A percentile compares a stretch with the other conserved stretches of the same genome.
phyloP scores from a whole-genome alignment of 768 basidiomycete genomes.

The Phallus indusiatus region DNA sequence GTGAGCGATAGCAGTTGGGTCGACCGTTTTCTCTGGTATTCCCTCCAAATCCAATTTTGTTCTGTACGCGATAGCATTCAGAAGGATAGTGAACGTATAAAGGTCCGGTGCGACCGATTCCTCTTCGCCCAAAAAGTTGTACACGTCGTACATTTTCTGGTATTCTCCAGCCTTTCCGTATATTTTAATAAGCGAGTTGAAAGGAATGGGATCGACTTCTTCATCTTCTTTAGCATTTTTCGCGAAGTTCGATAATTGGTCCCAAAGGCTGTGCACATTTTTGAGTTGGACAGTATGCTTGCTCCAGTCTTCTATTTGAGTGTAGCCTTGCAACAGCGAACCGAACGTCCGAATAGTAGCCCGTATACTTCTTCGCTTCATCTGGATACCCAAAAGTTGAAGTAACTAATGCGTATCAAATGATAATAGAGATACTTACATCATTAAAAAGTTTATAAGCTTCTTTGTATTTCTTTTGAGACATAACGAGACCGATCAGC shows the following conservation, averaged over 20 bases:
- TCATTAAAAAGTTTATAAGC: slow-evolving; percentile 61
- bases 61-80: slow-evolving; percentile 36
- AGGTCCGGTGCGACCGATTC: slow-evolving; percentile 55
- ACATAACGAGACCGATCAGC: slow-evolving; percentile 56
- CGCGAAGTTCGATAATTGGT: slow-evolving; percentile 43
- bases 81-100: slow-evolving; percentile 56
- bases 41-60: slow-evolving; percentile 14
- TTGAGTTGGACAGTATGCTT: slow-evolving; percentile 49
- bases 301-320: slow-evolving; percentile 53
- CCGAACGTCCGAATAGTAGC: slow-evolving; percentile 60
- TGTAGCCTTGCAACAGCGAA: slow-evolving; percentile 59
- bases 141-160: slow-evolving; percentile 69
- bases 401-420: background rate
- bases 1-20: background rate
- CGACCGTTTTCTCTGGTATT: background rate
- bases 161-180: slow-evolving; percentile 51
- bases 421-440: slow-evolving; percentile 31
- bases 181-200: slow-evolving; percentile 51
- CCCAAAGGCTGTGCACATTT: slow-evolving; percentile 52
- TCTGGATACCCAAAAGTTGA: slow-evolving; percentile 31
- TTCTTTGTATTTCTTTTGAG: slow-evolving; percentile 44
- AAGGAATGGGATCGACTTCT: slow-evolving; percentile 39
- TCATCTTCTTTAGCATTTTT: slow-evolving; percentile 34
- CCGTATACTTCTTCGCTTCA: slow-evolving; percentile 75
- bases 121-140: slow-evolving; percentile 52